Evolutionary conservation across 1,284 basidiomycete species (phyloP).

Genomic region (Taiwanofungus camphoratus): DNA sequence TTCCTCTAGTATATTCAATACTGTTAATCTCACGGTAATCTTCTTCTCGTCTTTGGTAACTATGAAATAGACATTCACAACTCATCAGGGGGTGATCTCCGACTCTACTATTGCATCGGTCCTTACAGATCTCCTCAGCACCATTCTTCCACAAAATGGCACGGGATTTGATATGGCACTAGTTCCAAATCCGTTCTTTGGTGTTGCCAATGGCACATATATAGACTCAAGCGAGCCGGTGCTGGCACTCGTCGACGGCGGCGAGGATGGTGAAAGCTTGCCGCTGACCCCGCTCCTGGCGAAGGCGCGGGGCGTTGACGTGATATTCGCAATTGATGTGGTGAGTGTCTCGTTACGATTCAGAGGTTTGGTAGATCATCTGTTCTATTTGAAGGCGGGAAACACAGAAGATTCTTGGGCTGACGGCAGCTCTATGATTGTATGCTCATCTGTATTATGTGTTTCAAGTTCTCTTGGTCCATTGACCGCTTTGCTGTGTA

Average conservation of each 20-base stretch:
- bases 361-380: too few species aligned
- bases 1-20: slow-evolving; percentile 39
- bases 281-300: slow-evolving; percentile 51
- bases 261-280: slow-evolving; percentile 38
- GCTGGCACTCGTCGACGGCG: slow-evolving; percentile 36
- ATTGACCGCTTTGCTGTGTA: neutral
- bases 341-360: slow-evolving; percentile 21
- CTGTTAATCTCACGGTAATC: slow-evolving; percentile 29
- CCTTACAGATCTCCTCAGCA: too few species aligned
- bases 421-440: slow-evolving; percentile 36
- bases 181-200: slow-evolving; percentile 40
- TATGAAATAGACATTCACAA: too few species aligned
- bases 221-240: slow-evolving; percentile 29
- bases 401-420: slow-evolving; percentile 31
- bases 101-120: too few species aligned
- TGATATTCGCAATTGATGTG: slow-evolving; percentile 48
- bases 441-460: slow-evolving; percentile 26
- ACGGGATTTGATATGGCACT: too few species aligned
- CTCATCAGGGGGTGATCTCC: too few species aligned
- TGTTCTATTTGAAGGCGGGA: slow-evolving; percentile 16
- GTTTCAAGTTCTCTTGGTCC: neutral
- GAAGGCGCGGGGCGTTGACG: slow-evolving; percentile 43
- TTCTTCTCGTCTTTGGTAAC: neutral
- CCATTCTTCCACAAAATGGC: too few species aligned
- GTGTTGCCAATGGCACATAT: slow-evolving; percentile 31